Percentiles rank a stretch among this genome's conserved stretches.
Evolutionary conservation across 768 basidiomycete genomes (phyloP).

Genomic region (Artomyces pyxidatus): DNA sequence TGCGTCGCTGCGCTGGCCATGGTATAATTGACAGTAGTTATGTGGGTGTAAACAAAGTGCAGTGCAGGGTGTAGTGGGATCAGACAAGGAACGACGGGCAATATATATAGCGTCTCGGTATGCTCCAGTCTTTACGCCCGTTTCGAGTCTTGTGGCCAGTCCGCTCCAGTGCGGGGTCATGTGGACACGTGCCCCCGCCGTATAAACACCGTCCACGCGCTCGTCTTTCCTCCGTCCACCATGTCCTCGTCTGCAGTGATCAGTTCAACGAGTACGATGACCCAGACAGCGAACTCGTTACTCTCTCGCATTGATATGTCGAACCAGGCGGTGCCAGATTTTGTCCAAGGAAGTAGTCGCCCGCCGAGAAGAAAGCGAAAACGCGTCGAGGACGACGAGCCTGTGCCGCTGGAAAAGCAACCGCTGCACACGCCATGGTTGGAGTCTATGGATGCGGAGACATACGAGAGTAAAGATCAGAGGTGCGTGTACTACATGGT

Average conservation of each 20-base stretch:
- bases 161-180: background rate
- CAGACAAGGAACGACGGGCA: background rate
- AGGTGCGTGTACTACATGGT: background rate
- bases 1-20: conserved; percentile 5
- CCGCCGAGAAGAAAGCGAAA: background rate
- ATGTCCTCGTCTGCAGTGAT: too few relatives aligned
- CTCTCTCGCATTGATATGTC: too few relatives aligned
- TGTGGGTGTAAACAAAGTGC: background rate
- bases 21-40: background rate
- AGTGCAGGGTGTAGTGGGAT: background rate
- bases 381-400: background rate
- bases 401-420: background rate
- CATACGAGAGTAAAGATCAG: background rate
- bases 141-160: background rate
- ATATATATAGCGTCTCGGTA: background rate
- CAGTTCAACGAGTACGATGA: too few relatives aligned
- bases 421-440: conserved; percentile 1
- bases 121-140: background rate
- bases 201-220: too few relatives aligned
- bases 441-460: background rate
- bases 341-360: too few relatives aligned
- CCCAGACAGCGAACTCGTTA: too few relatives aligned
- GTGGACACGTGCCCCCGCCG: too few relatives aligned
- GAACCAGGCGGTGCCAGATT: too few relatives aligned
- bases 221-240: too few relatives aligned